These are phyloP conservation scores for Septoria petroselini DNA, from an alignment of 2,329 filamentous ascomycete genomes.

Conservation along the genomic window DNA sequence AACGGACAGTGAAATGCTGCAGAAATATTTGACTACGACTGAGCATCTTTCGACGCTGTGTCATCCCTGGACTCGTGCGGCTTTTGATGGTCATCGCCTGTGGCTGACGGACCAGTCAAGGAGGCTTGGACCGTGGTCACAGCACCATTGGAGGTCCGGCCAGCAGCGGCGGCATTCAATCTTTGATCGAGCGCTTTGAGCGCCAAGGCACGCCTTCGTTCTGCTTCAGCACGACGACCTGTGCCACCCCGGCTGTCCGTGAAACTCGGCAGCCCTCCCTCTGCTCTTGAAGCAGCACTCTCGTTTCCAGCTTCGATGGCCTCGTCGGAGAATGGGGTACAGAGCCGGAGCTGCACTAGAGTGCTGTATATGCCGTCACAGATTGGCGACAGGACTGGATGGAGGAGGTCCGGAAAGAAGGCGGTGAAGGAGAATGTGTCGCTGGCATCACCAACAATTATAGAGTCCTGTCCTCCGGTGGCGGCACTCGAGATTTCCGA, in stretches of 20 bases:
- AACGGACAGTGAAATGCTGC: too few species aligned
- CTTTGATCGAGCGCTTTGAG: conserved; percentile 90
- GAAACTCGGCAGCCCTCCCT: conserved; percentile 59
- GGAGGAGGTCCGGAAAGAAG: conserved; percentile 84
- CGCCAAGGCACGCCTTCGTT: conserved; percentile 81
- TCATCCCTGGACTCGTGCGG: too few species aligned
- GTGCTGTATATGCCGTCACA: conserved; percentile 70
- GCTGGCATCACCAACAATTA: conserved; percentile 82
- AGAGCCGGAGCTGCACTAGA: conserved; percentile 72
- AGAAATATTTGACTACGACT: too few species aligned
- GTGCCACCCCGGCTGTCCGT: conserved; percentile 52
- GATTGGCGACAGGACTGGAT: conserved; percentile 72
- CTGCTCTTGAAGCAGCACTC: conserved; percentile 63
- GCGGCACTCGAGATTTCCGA: conserved; percentile 45
- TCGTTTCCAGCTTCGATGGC: conserved; percentile 72
- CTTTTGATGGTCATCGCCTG: too few species aligned
- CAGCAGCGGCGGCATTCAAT: conserved; percentile 70
- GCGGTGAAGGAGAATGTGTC: conserved; percentile 95
- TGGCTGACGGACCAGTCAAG: conserved; percentile 2
- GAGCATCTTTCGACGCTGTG: too few species aligned
- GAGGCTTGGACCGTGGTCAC: conserved; percentile 26
- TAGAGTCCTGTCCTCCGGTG: conserved; percentile 48
- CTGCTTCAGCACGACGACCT: conserved; percentile 71
- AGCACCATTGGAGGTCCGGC: conserved; percentile 15
- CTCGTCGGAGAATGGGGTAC: conserved; percentile 78